Conservation (phyloP, 1,139 yeast species). For the Trichomonascaceae sp. region DNA sequence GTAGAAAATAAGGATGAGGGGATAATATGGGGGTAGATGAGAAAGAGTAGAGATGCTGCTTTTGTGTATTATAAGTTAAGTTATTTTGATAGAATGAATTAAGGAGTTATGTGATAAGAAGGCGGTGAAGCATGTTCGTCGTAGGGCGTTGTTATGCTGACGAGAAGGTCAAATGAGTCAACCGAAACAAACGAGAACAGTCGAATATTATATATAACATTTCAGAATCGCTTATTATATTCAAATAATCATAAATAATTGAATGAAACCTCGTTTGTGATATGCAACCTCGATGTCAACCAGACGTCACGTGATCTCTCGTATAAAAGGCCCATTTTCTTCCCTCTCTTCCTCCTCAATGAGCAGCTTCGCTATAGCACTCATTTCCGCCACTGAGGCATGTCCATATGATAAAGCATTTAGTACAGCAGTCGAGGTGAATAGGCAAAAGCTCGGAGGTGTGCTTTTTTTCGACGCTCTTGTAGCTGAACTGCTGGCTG, state of each 20-base stretch:
- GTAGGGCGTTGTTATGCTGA: too few species aligned
- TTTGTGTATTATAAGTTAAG: neutral
- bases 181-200: too few species aligned
- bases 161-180: too few species aligned
- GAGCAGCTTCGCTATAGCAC: slow-evolving; percentile 27
- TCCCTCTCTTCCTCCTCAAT: slow-evolving; percentile 6
- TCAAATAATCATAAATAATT: too few species aligned
- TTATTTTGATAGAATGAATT: neutral
- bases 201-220: too few species aligned
- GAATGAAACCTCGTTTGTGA: too few species aligned
- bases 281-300: too few species aligned
- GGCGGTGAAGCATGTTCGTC: too few species aligned
- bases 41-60: neutral
- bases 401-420: slow-evolving; percentile 21
- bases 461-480: slow-evolving; percentile 26
- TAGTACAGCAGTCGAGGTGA: slow-evolving; percentile 9
- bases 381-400: slow-evolving; percentile 20
- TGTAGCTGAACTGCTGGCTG: slow-evolving; percentile 17
- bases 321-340: neutral
- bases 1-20: neutral
- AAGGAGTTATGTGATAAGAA: neutral
- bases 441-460: slow-evolving; percentile 16
- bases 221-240: neutral
- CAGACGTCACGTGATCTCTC: neutral
- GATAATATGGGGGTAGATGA: neutral